A percentile compares a stretch with the other conserved stretches of the same genome.
phyloP scores from a whole-genome alignment of 768 basidiomycete species.

The Calocybe gangraenosa region DNA sequence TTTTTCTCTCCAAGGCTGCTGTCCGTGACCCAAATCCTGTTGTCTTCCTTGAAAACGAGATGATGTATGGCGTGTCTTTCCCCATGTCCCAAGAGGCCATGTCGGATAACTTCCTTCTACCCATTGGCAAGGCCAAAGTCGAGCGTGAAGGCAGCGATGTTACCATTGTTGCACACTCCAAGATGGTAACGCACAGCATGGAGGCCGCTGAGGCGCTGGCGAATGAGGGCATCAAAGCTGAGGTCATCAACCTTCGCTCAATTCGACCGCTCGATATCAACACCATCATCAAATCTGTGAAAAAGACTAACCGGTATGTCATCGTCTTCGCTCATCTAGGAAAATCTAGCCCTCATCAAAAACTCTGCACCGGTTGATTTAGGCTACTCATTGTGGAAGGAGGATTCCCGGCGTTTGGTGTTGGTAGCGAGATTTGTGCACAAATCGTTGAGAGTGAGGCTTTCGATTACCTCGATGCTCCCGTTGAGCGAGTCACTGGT shows the following conservation, averaged over 20 bases:
- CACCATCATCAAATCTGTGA: slow-evolving; percentile 94
- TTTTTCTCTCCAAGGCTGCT: slow-evolving; percentile 54
- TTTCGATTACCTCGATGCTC: slow-evolving; percentile 97
- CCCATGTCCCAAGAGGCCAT: slow-evolving; percentile 93
- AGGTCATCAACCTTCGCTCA: slow-evolving; percentile 94
- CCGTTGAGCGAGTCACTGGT: slow-evolving; percentile 96
- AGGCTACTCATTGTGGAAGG: slow-evolving; percentile 95
- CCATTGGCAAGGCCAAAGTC: slow-evolving; percentile 96
- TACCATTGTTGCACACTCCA: slow-evolving; percentile 96
- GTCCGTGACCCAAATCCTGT: slow-evolving; percentile 99
- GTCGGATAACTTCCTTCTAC: slow-evolving; percentile 92
- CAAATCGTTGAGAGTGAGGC: slow-evolving; percentile 97
- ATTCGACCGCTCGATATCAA: slow-evolving; percentile 98
- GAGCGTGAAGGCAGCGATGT: slow-evolving; percentile 91
- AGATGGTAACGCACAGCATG: slow-evolving; percentile 93
- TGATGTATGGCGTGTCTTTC: slow-evolving; percentile 97
- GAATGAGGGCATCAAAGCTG: slow-evolving; percentile 96
- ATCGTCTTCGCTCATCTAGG: too few species aligned
- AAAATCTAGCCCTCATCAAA: too few species aligned
- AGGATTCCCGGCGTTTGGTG: slow-evolving; percentile 98
- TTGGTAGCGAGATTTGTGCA: slow-evolving; percentile 97
- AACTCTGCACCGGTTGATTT: too few species aligned
- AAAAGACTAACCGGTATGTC: slow-evolving; percentile 93
- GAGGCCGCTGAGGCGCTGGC: slow-evolving; percentile 92
- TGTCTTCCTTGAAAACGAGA: slow-evolving; percentile 99